Base-by-base conservation (phyloP, 2,329 filamentous ascomycete genomes). In the Monosporascus sp. region DNA sequence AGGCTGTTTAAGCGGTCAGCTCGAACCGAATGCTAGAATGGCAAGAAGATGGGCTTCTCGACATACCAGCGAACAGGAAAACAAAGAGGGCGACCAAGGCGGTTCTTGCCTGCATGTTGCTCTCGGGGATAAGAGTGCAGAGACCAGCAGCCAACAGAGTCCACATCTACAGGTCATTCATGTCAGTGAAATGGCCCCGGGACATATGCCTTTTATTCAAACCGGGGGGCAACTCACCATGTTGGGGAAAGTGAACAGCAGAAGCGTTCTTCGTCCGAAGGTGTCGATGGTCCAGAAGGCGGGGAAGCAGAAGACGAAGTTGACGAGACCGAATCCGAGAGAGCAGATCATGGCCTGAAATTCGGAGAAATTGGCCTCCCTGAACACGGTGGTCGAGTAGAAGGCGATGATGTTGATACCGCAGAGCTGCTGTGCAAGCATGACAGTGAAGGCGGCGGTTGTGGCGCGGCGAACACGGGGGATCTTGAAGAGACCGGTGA, bases 361-460 rank as follows among this genome's bases (percentile, higher is more conserved):
- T 1, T 76, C 68, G 43, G 55, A 68, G 37, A 82, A 81, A 5
- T 84, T 84, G 2, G 85, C 79, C 1, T 85, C 67, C 35, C 68
- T 61, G 62, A 85, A 85, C 17, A 85, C 74, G 5, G 83, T 85
- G 0, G 83, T 85, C 0, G 82, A 87, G 69, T 91, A 91, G 68
- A 91, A 91, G 1, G 87, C 85, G 52, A 91, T 87, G 53, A 90
- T 87, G 65, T 89, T 89, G 68, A 88, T 79, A 50, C 71, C 81
- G 61, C 84, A 87, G 79, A 88, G 85, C 68, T 88, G 85, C 68
- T 88, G 86, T 0, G 84, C 84, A 62, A 88, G 84, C 90, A 95
- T 95, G 60, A 93, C 88, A 1, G 84, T 83, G 58, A 85, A 88
- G 1, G 89, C 87, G 6, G 89, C 90, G 31, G 88, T 77, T 3